phyloP scores from a whole-genome alignment of 164 flowering plant species.

The Umbilicus rupestris region DNA sequence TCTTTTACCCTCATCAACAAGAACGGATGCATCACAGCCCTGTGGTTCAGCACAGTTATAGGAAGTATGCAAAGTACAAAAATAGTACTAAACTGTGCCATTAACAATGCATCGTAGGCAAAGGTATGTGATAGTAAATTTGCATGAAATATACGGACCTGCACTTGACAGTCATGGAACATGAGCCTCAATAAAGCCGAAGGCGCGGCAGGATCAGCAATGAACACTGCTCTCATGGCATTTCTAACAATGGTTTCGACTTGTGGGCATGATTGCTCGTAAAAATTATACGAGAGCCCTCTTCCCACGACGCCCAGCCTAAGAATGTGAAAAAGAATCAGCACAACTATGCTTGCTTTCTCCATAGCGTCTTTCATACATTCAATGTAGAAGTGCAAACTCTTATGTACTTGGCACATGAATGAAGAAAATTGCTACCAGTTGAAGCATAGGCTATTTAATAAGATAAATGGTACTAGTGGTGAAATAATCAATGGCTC shows the following conservation, averaged over 20 bases:
- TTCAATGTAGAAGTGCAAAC: background rate
- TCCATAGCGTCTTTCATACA: background rate
- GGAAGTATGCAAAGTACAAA: background rate
- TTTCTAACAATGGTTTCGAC: constrained; percentile 34
- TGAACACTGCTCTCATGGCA: constrained; percentile 18
- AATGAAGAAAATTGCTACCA: background rate
- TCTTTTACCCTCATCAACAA: constrained; percentile 21
- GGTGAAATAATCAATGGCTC: background rate
- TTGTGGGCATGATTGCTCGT: constrained; percentile 40
- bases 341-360: background rate
- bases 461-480: background rate
- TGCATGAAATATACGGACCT: constrained; percentile 24
- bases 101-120: background rate
- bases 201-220: constrained; percentile 32
- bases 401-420: background rate
- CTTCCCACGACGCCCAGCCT: constrained; percentile 10
- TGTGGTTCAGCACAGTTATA: constrained; percentile 10
- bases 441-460: background rate
- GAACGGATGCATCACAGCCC: constrained; percentile 66
- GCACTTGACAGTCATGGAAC: constrained; percentile 66
- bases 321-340: background rate
- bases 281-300: constrained; percentile 29
- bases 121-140: constrained; percentile 8
- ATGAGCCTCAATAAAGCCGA: constrained; percentile 46
- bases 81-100: background rate